These are phyloP conservation scores for Colletotrichum lindemuthianum DNA, from an alignment of 2,329 filamentous ascomycete species.

Conservation along the genomic window DNA sequence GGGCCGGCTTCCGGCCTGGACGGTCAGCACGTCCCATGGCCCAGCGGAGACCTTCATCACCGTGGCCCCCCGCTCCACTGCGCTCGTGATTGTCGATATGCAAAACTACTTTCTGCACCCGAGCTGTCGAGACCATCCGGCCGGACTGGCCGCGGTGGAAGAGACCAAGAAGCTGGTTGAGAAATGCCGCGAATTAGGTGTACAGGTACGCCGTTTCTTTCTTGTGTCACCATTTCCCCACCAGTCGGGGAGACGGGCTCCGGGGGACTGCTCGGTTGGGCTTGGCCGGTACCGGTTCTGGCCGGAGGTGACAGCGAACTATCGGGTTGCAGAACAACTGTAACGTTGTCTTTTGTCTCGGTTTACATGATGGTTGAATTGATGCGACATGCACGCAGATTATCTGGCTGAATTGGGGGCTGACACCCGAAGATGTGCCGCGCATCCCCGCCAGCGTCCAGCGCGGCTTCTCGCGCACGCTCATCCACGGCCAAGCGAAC, in stretches of 20 bases:
- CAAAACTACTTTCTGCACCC: conserved; percentile 62
- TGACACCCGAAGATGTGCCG: conserved; percentile 60
- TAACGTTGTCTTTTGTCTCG: not conserved
- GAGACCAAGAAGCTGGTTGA: conserved; percentile 53
- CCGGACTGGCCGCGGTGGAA: conserved; percentile 52
- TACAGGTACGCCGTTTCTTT: conserved; percentile 47
- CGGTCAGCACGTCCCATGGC: conserved; percentile 29
- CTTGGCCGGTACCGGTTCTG: conserved; percentile 2
- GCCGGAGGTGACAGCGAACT: not conserved
- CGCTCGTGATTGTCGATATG: conserved; percentile 62
- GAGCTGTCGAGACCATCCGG: conserved; percentile 47
- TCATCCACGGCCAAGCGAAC: conserved; percentile 39
- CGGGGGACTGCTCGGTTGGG: not conserved
- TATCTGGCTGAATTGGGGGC: conserved; percentile 67
- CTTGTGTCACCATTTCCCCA: conserved; percentile 7
- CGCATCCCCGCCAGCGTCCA: conserved; percentile 60
- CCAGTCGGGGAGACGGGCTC: conserved; percentile 1
- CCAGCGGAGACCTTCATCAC: conserved; percentile 41
- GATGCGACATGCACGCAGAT: conserved; percentile 42
- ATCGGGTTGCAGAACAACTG: not conserved
- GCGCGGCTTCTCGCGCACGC: conserved; percentile 57
- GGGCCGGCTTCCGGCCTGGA: conserved; percentile 27
- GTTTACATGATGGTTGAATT: not conserved
- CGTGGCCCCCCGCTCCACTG: conserved; percentile 53
- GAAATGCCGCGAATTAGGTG: conserved; percentile 58